A percentile compares a stretch with the other conserved stretches of the same genome.
These are phyloP conservation scores for Polyporus tsugae DNA, from an alignment of 1,284 basidiomycete genomes.

Conservation along the genomic window DNA sequence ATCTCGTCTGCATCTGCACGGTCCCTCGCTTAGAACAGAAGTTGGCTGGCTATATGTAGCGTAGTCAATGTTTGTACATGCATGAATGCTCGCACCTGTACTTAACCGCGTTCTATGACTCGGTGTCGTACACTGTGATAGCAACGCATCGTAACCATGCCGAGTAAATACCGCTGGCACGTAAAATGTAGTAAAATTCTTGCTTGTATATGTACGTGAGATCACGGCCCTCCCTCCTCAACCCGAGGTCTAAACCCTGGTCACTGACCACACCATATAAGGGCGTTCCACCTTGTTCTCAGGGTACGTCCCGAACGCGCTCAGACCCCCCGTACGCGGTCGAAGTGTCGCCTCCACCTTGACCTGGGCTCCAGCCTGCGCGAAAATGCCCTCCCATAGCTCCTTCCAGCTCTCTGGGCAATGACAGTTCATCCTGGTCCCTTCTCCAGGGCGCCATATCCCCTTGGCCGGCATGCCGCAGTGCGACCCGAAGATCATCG, in stretches of 20 bases:
- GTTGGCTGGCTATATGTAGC: not conserved
- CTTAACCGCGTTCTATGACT: not conserved
- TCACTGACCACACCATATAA: not conserved
- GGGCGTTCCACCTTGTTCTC: not conserved
- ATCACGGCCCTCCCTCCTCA: not conserved
- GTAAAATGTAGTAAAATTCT: not conserved
- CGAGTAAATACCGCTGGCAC: too few relatives aligned
- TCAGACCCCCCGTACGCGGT: slow-evolving; percentile 10
- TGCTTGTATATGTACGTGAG: not conserved
- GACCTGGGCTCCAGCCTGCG: slow-evolving; percentile 45
- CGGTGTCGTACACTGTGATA: not conserved
- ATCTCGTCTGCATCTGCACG: not conserved
- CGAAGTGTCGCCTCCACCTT: slow-evolving; percentile 10
- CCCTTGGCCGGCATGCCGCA: slow-evolving; percentile 12
- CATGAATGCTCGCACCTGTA: not conserved
- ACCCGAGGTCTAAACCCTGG: not conserved
- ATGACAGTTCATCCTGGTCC: slow-evolving; percentile 42
- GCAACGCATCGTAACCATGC: too few relatives aligned
- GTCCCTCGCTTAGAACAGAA: not conserved
- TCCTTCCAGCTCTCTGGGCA: slow-evolving; percentile 49
- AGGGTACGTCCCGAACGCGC: slow-evolving; percentile 19
- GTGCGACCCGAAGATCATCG: slow-evolving; percentile 45
- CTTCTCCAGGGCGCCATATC: slow-evolving; percentile 26
- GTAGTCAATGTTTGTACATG: not conserved
- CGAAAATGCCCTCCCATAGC: slow-evolving; percentile 53